Percentiles rank a stretch among this genome's conserved stretches.
Conservation (phyloP, 441 rosid species). For the Codiaeum variegatum region DNA sequence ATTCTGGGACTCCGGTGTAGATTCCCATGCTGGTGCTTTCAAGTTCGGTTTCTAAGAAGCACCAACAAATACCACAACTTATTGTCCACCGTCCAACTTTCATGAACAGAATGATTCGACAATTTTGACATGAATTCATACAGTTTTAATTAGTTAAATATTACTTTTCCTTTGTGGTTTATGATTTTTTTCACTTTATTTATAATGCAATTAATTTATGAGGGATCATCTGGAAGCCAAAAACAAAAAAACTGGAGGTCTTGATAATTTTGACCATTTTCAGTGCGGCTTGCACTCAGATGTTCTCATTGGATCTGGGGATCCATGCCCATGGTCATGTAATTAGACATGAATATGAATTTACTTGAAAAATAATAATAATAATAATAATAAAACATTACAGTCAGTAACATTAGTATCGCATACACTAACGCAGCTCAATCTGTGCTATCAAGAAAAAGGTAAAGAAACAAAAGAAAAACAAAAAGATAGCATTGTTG, state of each 20-base stretch:
- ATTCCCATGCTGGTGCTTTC: constrained; percentile 76
- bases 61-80: background rate
- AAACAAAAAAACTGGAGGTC: too few species aligned
- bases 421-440: too few species aligned
- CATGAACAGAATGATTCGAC: background rate
- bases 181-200: constrained; percentile 30
- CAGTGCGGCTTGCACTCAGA: constrained; percentile 48
- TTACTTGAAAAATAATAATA: too few species aligned
- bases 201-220: constrained; percentile 42
- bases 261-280: constrained; percentile 68
- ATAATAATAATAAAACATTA: too few species aligned
- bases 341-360: constrained; percentile 44
- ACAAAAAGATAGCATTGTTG: background rate
- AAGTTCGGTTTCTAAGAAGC: constrained; percentile 61
- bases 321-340: constrained; percentile 51
- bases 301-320: constrained; percentile 36
- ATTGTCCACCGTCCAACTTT: background rate
- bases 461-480: too few species aligned
- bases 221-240: constrained; percentile 43
- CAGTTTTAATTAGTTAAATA: background rate
- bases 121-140: constrained; percentile 10
- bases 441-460: too few species aligned
- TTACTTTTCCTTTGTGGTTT: background rate
- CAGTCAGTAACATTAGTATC: too few species aligned
- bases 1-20: constrained; percentile 88